phyloP scores from a whole-genome alignment of 2,329 filamentous ascomycete species.

The Tolypocladium tropicale region DNA sequence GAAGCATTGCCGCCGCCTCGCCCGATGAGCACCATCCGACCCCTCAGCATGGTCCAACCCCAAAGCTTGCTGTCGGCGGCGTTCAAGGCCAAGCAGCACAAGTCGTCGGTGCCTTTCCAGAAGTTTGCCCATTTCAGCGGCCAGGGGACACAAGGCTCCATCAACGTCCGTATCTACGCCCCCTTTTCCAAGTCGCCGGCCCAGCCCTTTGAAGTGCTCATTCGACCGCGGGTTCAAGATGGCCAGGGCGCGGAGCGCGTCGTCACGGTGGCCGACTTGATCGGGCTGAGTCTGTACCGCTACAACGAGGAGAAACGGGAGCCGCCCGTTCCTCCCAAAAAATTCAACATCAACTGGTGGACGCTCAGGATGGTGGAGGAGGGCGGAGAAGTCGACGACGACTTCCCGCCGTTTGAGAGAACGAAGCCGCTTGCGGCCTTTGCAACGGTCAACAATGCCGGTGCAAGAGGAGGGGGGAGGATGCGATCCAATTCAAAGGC shows the following conservation, averaged over 20 bases:
- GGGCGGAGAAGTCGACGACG: slow-evolving; percentile 75
- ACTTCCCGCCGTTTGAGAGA: slow-evolving; percentile 69
- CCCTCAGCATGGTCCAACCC: slow-evolving; percentile 57
- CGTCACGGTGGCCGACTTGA: slow-evolving; percentile 70
- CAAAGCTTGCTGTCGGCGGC: slow-evolving; percentile 63
- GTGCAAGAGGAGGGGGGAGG: slow-evolving; percentile 51
- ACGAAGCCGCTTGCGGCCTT: slow-evolving; percentile 68
- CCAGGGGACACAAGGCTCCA: slow-evolving; percentile 65
- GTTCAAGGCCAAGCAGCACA: slow-evolving; percentile 60
- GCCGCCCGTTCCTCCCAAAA: slow-evolving; percentile 52
- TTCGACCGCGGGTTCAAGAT: slow-evolving; percentile 59
- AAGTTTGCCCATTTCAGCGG: slow-evolving; percentile 67
- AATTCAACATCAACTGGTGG: slow-evolving; percentile 73
- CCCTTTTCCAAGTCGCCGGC: slow-evolving; percentile 57
- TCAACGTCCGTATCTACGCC: slow-evolving; percentile 68
- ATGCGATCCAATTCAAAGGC: slow-evolving; percentile 62
- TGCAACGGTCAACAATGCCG: slow-evolving; percentile 73
- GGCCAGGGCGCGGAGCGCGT: slow-evolving; percentile 49
- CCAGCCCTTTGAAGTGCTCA: slow-evolving; percentile 60
- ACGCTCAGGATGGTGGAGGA: slow-evolving; percentile 76
- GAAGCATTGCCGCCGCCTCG: slow-evolving; percentile 61
- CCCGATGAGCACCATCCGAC: slow-evolving; percentile 52
- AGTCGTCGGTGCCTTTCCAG: slow-evolving; percentile 63
- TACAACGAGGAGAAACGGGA: slow-evolving; percentile 69
- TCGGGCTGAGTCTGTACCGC: slow-evolving; percentile 67